Evolutionary conservation across 805 yeast species (phyloP), one percentile per base, ranked within the genome.

Genomic region (Ogataea kodamae): DNA sequence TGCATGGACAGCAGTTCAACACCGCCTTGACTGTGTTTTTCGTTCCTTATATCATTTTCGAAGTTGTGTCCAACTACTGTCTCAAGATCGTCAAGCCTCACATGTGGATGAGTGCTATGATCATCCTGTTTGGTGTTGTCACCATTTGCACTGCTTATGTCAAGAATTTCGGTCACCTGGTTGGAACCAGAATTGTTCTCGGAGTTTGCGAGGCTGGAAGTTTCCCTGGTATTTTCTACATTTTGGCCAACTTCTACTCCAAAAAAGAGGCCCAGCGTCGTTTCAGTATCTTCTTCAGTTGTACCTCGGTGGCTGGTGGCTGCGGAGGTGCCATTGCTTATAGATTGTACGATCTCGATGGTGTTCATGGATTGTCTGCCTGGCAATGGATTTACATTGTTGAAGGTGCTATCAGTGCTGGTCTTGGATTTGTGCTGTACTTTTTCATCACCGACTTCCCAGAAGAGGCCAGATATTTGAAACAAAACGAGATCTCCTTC

Each of bases 281-380:
- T 33, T 80, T 78, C 55, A 70, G 81, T 21, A 70, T 77, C 33
- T 81, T 82, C 59, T 81, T 82, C 61, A 65, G 81, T 20, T 76
- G 81, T 28, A 79, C 89, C 4, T 74, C 81, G 43, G 65, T 83
- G 35, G 85, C 89, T 2, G 89, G 92, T 54, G 88, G 84, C 15
- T 81, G 83, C 46, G 81, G 81, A 9, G 88, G 88, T 38, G 76
- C 84, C 18, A 68, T 82, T 45, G 87, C 89, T 6, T 77, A 72
- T 47, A 75, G 74, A 42, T 72, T 80, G 41, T 59, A 74, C 46
- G 76, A 75, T 23, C 63, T 81, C 47, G 67, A 75, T 43, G 71
- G 72, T 25, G 56, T 40, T 8, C 55, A 52, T 31, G 74, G 74
- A 6, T 34, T 62, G 15, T 47, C 54, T n/a, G 65, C 69, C 4